Evolutionary conservation across 768 basidiomycete genomes (phyloP), one percentile per base, ranked within the genome.

Genomic region (Mycena vitilis): DNA sequence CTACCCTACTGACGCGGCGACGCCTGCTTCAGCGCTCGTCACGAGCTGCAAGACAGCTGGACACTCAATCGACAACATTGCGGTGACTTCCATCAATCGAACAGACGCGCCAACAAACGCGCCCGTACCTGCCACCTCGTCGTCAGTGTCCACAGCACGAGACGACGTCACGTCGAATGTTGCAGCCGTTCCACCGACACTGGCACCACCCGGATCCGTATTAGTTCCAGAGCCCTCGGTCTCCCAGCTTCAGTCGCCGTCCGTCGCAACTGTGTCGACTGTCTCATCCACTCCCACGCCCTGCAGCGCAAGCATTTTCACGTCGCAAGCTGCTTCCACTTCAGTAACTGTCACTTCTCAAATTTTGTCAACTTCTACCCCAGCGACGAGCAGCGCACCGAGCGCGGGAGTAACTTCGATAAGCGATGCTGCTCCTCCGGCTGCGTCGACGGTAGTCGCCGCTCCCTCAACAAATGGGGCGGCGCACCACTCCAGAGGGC

Each of bases 41-140:
- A 23, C 40, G 15, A 58, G 16, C 42, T 58, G 57, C 44, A 58
- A 40, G 16, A 23, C 44, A 11, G 44, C 40, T 12, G 44, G 44
- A 12, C 40, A 58, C 23, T 25, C 57, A 2, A 45, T 58, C 13
- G 20, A 45, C 18, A 42, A 30, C 23, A 20, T 58, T 18, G 23
- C 57, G 9, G 57, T 58, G 57, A n/a, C 44, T n/a, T 42, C 57
- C 23, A 42, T n/a, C 25, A 58, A 9, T 13, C 57, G 44, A 42
- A 42, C 22, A n/a, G 23, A 8, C 23, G 12, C 40, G 40, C 40
- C 40, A 30, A 30, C 30, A 40, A 37, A 42, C n/a, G 25, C 56
- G 16, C 40, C 40, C 9, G 44, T 20, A n/a, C 30, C 57, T 45
- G 44, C 16, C 57, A 58, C 57, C 5, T 30, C 57, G 30, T 13